These are phyloP conservation scores for Tricholoma furcatifolium DNA, from an alignment of 768 basidiomycete genomes.

Conservation along the genomic window DNA sequence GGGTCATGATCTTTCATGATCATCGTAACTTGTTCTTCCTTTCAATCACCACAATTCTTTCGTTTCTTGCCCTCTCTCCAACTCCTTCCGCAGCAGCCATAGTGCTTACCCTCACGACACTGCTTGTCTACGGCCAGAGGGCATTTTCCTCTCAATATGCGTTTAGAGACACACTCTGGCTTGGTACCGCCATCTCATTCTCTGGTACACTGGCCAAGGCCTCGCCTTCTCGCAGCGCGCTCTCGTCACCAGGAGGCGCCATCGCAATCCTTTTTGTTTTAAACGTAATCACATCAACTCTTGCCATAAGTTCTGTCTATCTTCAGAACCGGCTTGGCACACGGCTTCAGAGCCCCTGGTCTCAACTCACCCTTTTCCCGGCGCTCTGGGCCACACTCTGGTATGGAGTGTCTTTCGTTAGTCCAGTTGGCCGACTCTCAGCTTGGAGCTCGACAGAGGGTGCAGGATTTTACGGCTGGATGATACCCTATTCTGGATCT, in stretches of 20 bases:
- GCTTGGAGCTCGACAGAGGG: slow-evolving; percentile 67
- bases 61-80: slow-evolving; percentile 24
- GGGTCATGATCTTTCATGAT: slow-evolving; percentile 25
- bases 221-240: slow-evolving; percentile 46
- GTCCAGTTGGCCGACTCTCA: slow-evolving; percentile 68
- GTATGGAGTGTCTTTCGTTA: slow-evolving; percentile 50
- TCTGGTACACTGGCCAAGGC: slow-evolving; percentile 42
- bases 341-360: slow-evolving; percentile 33
- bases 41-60: slow-evolving; percentile 17
- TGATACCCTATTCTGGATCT: slow-evolving; percentile 56
- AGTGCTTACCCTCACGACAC: slow-evolving; percentile 26
- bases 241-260: slow-evolving; percentile 52
- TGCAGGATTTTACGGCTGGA: slow-evolving; percentile 60
- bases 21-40: slow-evolving; percentile 28
- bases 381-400: slow-evolving; percentile 67
- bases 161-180: slow-evolving; percentile 22
- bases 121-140: slow-evolving; percentile 37
- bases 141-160: slow-evolving; percentile 27
- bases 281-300: slow-evolving; percentile 41
- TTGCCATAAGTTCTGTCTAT: slow-evolving; percentile 40
- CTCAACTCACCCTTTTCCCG: slow-evolving; percentile 60
- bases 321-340: slow-evolving; percentile 35
- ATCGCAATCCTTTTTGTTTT: slow-evolving; percentile 42
- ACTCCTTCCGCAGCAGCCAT: slow-evolving; percentile 24
- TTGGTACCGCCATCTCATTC: slow-evolving; percentile 36